These are phyloP conservation scores for Daedaleopsis sinensis DNA, from an alignment of 768 basidiomycete genomes.

Conservation along the genomic window DNA sequence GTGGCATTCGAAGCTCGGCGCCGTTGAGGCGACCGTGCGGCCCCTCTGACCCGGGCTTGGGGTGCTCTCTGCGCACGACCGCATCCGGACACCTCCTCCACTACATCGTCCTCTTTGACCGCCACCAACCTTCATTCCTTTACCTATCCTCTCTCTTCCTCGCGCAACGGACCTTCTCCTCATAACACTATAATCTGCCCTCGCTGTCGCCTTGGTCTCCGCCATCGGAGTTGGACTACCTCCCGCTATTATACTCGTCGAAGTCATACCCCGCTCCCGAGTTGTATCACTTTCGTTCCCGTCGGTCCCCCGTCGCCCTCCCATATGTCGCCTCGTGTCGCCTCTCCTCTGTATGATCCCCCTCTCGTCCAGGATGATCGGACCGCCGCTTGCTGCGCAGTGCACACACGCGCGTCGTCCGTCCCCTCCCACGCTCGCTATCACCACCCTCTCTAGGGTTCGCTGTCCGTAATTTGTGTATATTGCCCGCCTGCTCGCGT, in stretches of 20 bases:
- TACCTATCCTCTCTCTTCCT: neutral
- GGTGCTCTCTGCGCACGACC: constrained; percentile 1
- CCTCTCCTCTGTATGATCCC: constrained; percentile 14
- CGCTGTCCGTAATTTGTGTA: constrained; percentile 14
- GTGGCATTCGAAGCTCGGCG: constrained; percentile 12
- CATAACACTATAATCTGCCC: constrained; percentile 5
- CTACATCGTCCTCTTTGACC: neutral
- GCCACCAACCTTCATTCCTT: neutral
- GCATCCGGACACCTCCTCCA: neutral
- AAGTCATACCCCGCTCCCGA: constrained; percentile 16
- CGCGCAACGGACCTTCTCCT: no score
- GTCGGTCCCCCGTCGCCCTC: neutral
- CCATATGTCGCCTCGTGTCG: neutral
- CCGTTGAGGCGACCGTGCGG: neutral
- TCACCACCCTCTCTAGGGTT: neutral
- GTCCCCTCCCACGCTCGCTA: constrained; percentile 18
- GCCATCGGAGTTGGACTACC: constrained; percentile 7
- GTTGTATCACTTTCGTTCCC: constrained; percentile 19
- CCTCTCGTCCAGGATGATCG: constrained; percentile 9
- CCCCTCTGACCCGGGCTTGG: constrained; percentile 10
- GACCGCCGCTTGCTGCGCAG: neutral
- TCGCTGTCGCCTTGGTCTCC: neutral
- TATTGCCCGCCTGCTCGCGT: constrained; percentile 4
- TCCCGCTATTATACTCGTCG: neutral
- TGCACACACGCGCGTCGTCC: neutral